Evolutionary conservation across 495 filamentous ascomycete genomes (phyloP).

Genomic region (Cryomyces antarcticus): DNA sequence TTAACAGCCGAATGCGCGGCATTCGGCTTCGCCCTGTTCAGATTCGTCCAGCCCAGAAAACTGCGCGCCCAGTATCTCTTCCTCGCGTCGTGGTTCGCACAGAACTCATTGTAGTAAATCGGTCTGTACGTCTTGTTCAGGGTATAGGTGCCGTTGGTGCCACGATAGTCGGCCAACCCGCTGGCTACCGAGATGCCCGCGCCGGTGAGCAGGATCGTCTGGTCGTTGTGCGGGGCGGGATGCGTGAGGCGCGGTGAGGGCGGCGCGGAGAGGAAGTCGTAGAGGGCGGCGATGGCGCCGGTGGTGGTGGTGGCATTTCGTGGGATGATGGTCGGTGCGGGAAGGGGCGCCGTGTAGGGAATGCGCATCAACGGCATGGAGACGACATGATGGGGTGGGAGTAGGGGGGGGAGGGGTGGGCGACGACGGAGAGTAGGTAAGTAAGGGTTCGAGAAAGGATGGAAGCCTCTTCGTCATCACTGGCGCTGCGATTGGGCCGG

Average conservation of each 20-base stretch:
- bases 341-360: constrained; percentile 70
- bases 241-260: constrained; percentile 13
- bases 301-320: constrained; percentile 40
- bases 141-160: constrained; percentile 74
- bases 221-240: constrained; percentile 21
- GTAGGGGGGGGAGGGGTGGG: too few species aligned
- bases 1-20: constrained; percentile 55
- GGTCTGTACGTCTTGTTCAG: constrained; percentile 76
- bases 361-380: constrained; percentile 50
- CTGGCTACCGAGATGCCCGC: constrained; percentile 88
- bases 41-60: constrained; percentile 75
- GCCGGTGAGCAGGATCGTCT: constrained; percentile 68
- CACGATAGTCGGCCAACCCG: constrained; percentile 83
- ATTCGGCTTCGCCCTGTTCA: constrained; percentile 64
- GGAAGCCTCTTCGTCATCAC: too few species aligned
- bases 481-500: too few species aligned
- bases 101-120: constrained; percentile 83
- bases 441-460: too few species aligned
- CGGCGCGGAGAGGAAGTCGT: constrained; percentile 43
- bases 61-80: constrained; percentile 94
- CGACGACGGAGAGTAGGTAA: too few species aligned
- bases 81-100: constrained; percentile 59
- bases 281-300: constrained; percentile 58
- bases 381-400: too few species aligned
- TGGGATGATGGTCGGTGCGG: constrained; percentile 59